Evolutionary conservation across 1,284 basidiomycete species (phyloP), one percentile per base, ranked within the genome.

Genomic region (Pseudozyma thailandica): DNA sequence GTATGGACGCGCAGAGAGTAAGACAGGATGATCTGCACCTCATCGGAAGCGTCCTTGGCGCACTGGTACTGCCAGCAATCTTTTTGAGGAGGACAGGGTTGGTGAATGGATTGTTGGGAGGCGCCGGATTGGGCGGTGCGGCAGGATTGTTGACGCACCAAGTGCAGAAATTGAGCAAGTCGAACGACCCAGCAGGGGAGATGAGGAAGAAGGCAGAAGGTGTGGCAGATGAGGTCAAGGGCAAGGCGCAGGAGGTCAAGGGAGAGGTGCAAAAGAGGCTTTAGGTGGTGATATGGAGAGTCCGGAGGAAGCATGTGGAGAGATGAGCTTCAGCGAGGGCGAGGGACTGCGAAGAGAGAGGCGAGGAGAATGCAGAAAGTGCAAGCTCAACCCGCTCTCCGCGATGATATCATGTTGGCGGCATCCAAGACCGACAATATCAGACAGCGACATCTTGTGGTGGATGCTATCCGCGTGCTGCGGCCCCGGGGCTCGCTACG

Each of bases 101-200:
- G n/a, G 18, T 82, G 5, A 80, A 80, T 38, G 80, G 80, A 15
- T 38, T 78, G 10, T 52, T 80, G 15, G 80, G 80, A 20, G 80
- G 80, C 6, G 73, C 74, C 0, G 79, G 80, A 37, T 43, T 82
- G 13, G 80, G 80, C 12, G 71, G 80, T 6, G 66, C 72, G 0
- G 57, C 45, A 3, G 80, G 79, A 8, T 26, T 82, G 33, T 28
- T 79, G 7, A 71, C 75, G 2, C 65, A 73, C 55, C 57, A 64
- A 1, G 60, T 74, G 0, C 74, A 78, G 41, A 70, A 26, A 21
- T 50, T 53, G 33, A 25, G 45, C 4, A 56, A 65, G 12, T 16
- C 23, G 0, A 39, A 16, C 5, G 41, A 37, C 16, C 28, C 28
- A 0, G 25, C 47, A 0, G 25, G 16, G 0, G 23, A 42, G 33